These are phyloP conservation scores for Saturnispora mendoncae DNA, from an alignment of 805 yeast genomes.

Conservation along the genomic window DNA sequence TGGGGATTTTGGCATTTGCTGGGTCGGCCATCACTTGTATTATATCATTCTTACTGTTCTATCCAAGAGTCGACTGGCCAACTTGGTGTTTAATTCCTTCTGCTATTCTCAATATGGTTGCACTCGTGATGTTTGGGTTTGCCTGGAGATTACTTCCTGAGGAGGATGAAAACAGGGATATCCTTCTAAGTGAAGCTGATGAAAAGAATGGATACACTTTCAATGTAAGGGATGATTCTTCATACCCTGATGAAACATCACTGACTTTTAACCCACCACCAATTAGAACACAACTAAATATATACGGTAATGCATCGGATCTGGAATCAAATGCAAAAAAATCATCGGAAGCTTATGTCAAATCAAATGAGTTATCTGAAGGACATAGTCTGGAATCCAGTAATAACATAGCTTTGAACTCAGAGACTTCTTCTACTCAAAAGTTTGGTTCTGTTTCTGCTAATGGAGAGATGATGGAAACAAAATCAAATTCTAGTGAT, in stretches of 20 bases:
- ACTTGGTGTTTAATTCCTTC: constrained; percentile 65
- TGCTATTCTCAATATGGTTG: constrained; percentile 45
- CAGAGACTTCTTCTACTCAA: background rate
- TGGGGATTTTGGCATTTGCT: constrained; percentile 42
- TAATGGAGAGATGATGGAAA: too few relatives aligned
- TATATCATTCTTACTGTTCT: constrained; percentile 47
- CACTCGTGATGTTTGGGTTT: constrained; percentile 42
- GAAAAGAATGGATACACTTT: background rate
- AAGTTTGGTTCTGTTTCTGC: too few relatives aligned
- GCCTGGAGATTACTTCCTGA: constrained; percentile 22
- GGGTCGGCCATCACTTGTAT: constrained; percentile 48
- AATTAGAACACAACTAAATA: background rate
- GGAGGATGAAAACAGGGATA: background rate
- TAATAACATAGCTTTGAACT: too few relatives aligned
- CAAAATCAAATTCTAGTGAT: too few relatives aligned
- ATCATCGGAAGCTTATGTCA: background rate
- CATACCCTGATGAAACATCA: background rate
- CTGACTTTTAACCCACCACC: background rate
- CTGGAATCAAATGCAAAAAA: constrained; percentile 3
- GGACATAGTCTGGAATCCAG: too few relatives aligned
- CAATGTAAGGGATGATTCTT: background rate
- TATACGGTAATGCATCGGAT: background rate
- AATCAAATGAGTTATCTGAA: background rate
- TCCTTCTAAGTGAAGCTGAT: background rate
- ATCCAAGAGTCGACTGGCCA: constrained; percentile 62